Conservation (phyloP, 305 asterid genomes). For the Fraxinus paxiana region DNA sequence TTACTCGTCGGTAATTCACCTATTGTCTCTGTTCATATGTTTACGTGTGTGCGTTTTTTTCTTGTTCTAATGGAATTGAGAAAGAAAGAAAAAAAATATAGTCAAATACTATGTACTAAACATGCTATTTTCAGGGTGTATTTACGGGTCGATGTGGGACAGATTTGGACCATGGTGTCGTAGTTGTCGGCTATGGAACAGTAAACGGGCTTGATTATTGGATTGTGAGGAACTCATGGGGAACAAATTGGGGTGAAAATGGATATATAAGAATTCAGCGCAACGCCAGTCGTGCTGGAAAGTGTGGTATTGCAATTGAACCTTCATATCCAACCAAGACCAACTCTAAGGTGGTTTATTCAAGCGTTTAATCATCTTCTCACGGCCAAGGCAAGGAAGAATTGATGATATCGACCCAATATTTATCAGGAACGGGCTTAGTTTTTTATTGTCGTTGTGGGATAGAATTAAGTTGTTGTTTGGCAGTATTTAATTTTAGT, state of each 20-base stretch:
- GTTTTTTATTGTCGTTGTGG: constrained; percentile 20
- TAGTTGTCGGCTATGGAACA: constrained; percentile 53
- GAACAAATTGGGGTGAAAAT: constrained; percentile 50
- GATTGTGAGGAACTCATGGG: constrained; percentile 71
- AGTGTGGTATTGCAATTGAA: constrained; percentile 50
- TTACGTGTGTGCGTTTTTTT: background rate
- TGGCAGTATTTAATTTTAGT: background rate
- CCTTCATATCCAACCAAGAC: constrained; percentile 59
- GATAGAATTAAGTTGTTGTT: background rate
- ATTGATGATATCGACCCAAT: background rate
- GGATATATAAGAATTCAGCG: constrained; percentile 48
- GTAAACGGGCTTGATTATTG: constrained; percentile 51
- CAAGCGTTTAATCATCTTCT: background rate
- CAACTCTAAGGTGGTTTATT: background rate
- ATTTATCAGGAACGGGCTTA: background rate
- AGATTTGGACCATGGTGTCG: constrained; percentile 52
- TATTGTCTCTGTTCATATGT: background rate
- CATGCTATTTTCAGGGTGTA: constrained; percentile 35
- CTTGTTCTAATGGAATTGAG: background rate
- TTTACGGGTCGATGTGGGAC: constrained; percentile 48
- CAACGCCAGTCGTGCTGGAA: constrained; percentile 34
- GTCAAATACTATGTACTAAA: background rate
- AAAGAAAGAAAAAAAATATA: background rate
- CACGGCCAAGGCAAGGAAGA: background rate
- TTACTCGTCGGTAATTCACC: constrained; percentile 47